These are phyloP conservation scores for Epichloe glyceriae DNA, from an alignment of 2,329 filamentous ascomycete species.

Conservation along the genomic window DNA sequence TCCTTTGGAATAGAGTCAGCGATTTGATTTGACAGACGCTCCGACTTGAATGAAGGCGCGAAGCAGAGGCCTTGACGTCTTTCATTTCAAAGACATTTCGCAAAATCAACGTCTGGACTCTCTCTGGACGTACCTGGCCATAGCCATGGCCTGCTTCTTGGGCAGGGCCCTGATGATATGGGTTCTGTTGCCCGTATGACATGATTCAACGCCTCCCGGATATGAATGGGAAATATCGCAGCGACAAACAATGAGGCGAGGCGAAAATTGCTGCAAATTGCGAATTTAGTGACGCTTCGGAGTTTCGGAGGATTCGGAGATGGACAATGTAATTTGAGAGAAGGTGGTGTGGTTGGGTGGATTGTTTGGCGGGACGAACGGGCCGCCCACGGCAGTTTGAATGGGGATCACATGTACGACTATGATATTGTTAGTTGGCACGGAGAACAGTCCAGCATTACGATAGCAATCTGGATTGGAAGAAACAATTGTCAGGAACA, in stretches of 20 bases:
- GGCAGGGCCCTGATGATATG: slow-evolving; percentile 11
- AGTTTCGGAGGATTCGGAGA: background rate
- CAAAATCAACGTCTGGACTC: too few relatives aligned
- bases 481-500: too few relatives aligned
- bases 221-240: background rate
- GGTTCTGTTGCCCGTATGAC: slow-evolving; percentile 14
- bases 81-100: too few relatives aligned
- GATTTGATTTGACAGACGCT: background rate
- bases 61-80: background rate
- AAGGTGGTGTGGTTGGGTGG: background rate
- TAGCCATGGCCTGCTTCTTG: slow-evolving; percentile 9
- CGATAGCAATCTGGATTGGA: too few relatives aligned
- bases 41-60: background rate
- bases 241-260: background rate
- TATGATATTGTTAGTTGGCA: too few relatives aligned
- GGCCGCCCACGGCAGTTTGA: too few relatives aligned
- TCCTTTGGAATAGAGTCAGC: background rate
- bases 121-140: slow-evolving; percentile 8
- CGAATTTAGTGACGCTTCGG: background rate
- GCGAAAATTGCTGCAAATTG: slow-evolving; percentile 4
- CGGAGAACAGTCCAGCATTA: too few relatives aligned
- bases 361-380: background rate
- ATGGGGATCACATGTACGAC: too few relatives aligned
- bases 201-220: slow-evolving; percentile 6
- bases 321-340: slow-evolving; percentile 5